Base-by-base conservation (phyloP, 2,329 filamentous ascomycete genomes). In the Curvularia eragrostidis region DNA sequence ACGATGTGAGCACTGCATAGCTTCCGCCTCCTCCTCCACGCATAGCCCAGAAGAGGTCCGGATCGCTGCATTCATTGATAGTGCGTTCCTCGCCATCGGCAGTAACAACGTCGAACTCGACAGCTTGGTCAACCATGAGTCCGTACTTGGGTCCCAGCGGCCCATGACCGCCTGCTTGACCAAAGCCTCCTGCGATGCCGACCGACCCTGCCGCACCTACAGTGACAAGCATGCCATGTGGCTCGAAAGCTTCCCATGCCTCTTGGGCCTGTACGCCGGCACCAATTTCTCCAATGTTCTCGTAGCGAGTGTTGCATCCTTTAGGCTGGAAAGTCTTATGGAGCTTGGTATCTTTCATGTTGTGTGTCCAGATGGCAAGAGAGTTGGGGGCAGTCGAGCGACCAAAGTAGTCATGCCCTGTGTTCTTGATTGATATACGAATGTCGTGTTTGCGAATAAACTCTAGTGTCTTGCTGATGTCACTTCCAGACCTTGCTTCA, bases 131-230 rank as follows among this genome's bases (percentile, higher is more conserved):
- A 5, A 75, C 73, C 70, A 74, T 75, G 53, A 76, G 56, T 12
- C 74, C 74, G 59, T 81, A 82, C 34, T 79, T 74, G 38, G 79
- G 78, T 12, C 80, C 80, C 38, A 87, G 68, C 5, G 83, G 83
- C 10, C 81, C 82, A 71, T 87, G 83, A 0, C 85, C 85, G 28
- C 83, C 85, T 7, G 82, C 84, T 41, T 76, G 74, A 13, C 75
- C 72, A 53, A 74, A 80, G 13, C 78, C 73, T 49, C 73, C 73
- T 9, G 71, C 80, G 66, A 84, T 76, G 12, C 84, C 85, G 9
- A 87, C 83, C 3, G 80, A 82, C 8, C 64, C 62, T 3, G 73
- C 62, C 13, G 73, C 72, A 10, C 72, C 72, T n/a, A 76, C 72
- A 7, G 72, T 76, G 49, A 75, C 73, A 24, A 72, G 64, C 68